A percentile compares a stretch with the other conserved stretches of the same genome.
These are phyloP conservation scores for Diacronema lutheri DNA, from an alignment of 78 protist genomes.

Conservation along the genomic window DNA sequence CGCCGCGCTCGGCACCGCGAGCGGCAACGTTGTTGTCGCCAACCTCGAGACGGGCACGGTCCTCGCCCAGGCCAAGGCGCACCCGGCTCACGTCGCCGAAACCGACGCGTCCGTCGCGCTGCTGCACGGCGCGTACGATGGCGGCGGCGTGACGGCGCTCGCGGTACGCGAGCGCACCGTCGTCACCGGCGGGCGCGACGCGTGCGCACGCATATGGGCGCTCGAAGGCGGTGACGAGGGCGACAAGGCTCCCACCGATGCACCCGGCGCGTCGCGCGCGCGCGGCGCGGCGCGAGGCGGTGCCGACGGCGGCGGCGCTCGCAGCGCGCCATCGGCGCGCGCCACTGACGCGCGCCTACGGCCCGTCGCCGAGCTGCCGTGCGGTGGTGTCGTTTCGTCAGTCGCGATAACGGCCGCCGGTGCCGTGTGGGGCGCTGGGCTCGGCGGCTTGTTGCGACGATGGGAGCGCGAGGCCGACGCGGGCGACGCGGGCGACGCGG, in stretches of 20 bases:
- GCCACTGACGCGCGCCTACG: no score
- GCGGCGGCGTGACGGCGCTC: background rate
- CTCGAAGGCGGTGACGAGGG: no score
- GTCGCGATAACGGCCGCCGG: background rate
- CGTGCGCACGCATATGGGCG: background rate
- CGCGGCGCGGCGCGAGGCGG: no score
- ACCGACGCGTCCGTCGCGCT: no score
- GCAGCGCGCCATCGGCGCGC: no score
- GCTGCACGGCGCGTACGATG: background rate
- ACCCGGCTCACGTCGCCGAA: background rate
- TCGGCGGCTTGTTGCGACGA: background rate
- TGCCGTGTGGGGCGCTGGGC: background rate
- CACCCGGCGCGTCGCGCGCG: no score
- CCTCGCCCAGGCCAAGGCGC: background rate
- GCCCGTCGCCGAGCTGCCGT: background rate
- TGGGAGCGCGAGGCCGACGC: background rate
- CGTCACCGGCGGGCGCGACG: conserved; percentile 1
- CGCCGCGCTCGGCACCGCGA: background rate
- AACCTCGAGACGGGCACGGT: background rate
- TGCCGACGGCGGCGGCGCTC: no score
- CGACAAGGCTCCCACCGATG: no score
- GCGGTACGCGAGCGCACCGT: background rate
- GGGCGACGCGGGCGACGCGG: no score
- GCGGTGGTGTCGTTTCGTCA: background rate
- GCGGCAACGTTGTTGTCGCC: background rate